Evolutionary conservation across 352 stramenopile genomes (phyloP).

Genomic region (Aphanomyces cochlioides): DNA sequence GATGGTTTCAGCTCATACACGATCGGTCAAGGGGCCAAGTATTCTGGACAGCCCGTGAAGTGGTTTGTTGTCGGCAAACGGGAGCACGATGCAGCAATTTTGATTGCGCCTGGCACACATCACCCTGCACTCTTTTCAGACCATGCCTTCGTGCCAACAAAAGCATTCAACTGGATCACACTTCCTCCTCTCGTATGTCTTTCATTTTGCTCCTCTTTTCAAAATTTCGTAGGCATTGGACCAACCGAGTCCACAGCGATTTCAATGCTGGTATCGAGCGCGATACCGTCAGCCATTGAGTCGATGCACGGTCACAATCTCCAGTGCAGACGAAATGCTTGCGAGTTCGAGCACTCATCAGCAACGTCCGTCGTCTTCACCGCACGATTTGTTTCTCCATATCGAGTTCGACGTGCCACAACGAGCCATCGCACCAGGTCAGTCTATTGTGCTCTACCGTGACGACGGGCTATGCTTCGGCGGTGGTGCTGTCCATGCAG

Average conservation of each 20-base stretch:
- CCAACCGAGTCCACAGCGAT: too few species aligned
- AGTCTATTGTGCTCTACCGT: conserved; percentile 84
- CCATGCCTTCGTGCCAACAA: conserved; percentile 64
- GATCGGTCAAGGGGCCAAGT: conserved; percentile 89
- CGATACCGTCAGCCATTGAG: conserved; percentile 75
- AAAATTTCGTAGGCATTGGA: too few species aligned
- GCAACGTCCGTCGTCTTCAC: conserved; percentile 41
- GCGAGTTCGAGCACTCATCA: conserved; percentile 28
- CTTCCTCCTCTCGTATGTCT: background rate
- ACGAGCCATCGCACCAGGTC: conserved; percentile 75
- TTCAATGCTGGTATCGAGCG: conserved; percentile 65
- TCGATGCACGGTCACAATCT: conserved; percentile 59
- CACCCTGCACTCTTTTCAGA: conserved; percentile 90
- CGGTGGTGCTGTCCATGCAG: conserved; percentile 61
- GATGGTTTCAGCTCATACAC: conserved; percentile 88
- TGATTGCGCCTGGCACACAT: conserved; percentile 86
- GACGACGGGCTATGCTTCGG: conserved; percentile 75
- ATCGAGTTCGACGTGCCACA: conserved; percentile 81
- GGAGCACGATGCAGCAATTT: conserved; percentile 66
- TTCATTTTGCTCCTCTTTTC: too few species aligned
- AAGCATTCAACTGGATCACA: conserved; percentile 90
- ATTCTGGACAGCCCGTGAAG: conserved; percentile 84
- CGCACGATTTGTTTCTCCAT: conserved; percentile 41
- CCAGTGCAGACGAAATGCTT: conserved; percentile 35
- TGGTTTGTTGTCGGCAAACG: conserved; percentile 87